Evolutionary conservation across 225 moss, liverwort and hornwort genomes (phyloP).

Genomic region (Sphagnum tenellum): DNA sequence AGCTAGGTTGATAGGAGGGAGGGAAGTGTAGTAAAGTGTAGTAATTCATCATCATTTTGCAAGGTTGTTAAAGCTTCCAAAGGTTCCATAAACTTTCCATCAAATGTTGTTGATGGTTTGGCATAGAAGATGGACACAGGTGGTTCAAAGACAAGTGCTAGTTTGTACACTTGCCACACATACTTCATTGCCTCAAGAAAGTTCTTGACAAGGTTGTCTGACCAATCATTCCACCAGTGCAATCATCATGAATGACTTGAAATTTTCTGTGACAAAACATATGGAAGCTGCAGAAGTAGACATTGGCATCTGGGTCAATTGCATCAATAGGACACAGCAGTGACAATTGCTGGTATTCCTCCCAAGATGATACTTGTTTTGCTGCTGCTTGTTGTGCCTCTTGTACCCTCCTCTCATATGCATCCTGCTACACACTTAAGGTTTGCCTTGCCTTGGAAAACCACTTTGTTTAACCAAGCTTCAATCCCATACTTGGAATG

Average conservation of each 20-base stretch:
- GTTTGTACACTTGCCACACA: conserved; percentile 39
- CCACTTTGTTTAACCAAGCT: conserved; percentile 41
- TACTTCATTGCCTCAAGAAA: conserved; percentile 61
- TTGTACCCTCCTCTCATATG: conserved; percentile 18
- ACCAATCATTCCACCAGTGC: conserved; percentile 61
- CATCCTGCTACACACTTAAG: conserved; percentile 26
- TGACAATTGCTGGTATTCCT: conserved; percentile 41
- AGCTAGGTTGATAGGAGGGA: conserved; percentile 28
- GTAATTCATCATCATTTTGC: conserved; percentile 16
- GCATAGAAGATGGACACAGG: conserved; percentile 45
- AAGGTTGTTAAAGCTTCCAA: conserved; percentile 28
- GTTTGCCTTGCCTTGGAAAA: conserved; percentile 29
- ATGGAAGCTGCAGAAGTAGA: conserved; percentile 26
- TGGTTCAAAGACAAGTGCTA: conserved; percentile 34
- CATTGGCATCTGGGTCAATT: conserved; percentile 24
- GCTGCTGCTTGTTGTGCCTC: conserved; percentile 8
- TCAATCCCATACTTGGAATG: conserved; percentile 49
- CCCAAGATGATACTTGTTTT: conserved; percentile 31
- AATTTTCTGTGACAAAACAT: conserved; percentile 43
- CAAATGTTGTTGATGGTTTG: conserved; percentile 22
- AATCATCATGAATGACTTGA: conserved; percentile 41
- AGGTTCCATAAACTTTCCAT: conserved; percentile 41
- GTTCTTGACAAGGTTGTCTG: conserved; percentile 33
- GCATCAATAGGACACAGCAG: conserved; percentile 39
- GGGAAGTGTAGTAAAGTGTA: conserved; percentile 13